Conservation (phyloP, 2,329 filamentous ascomycete species). For the Pseudogymnoascus sp. region DNA sequence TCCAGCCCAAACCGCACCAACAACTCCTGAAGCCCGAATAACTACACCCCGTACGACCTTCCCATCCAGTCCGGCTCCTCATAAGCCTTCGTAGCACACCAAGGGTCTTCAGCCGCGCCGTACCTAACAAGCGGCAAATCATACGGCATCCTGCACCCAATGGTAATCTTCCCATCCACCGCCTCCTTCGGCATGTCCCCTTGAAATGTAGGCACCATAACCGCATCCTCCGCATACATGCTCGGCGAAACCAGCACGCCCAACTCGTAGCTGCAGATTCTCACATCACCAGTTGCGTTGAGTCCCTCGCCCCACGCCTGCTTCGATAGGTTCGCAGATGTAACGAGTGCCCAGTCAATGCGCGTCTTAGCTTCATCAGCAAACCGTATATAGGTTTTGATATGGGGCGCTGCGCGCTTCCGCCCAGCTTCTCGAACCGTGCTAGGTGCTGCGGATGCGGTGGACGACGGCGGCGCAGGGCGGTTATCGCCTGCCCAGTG, state of each 20-base stretch:
- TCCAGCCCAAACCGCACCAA: not conserved
- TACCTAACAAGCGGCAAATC: slow-evolving; percentile 66
- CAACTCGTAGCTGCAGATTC: slow-evolving; percentile 74
- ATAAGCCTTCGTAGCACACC: slow-evolving; percentile 60
- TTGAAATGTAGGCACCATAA: slow-evolving; percentile 63
- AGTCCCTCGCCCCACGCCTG: slow-evolving; percentile 74
- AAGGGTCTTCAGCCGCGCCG: slow-evolving; percentile 54
- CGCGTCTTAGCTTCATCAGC: slow-evolving; percentile 28
- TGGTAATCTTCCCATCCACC: slow-evolving; percentile 29
- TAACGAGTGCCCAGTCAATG: slow-evolving; percentile 79
- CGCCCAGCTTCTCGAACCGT: slow-evolving; percentile 45
- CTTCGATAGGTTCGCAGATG: slow-evolving; percentile 84
- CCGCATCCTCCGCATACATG: slow-evolving; percentile 35
- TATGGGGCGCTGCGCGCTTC: slow-evolving; percentile 68
- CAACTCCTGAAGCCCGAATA: not conserved
- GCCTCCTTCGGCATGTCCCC: slow-evolving; percentile 41
- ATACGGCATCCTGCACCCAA: slow-evolving; percentile 78
- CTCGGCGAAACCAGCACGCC: slow-evolving; percentile 77
- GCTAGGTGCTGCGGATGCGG: slow-evolving; percentile 10
- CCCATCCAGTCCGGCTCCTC: slow-evolving; percentile 53
- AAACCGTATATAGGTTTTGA: slow-evolving; percentile 79
- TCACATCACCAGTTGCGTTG: slow-evolving; percentile 49
- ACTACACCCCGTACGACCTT: slow-evolving; percentile 14
- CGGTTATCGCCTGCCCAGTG: slow-evolving; percentile 62
- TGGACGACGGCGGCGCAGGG: slow-evolving; percentile 9